These are phyloP conservation scores for Suillus sp. DNA, from an alignment of 768 basidiomycete species.

Conservation along the genomic window DNA sequence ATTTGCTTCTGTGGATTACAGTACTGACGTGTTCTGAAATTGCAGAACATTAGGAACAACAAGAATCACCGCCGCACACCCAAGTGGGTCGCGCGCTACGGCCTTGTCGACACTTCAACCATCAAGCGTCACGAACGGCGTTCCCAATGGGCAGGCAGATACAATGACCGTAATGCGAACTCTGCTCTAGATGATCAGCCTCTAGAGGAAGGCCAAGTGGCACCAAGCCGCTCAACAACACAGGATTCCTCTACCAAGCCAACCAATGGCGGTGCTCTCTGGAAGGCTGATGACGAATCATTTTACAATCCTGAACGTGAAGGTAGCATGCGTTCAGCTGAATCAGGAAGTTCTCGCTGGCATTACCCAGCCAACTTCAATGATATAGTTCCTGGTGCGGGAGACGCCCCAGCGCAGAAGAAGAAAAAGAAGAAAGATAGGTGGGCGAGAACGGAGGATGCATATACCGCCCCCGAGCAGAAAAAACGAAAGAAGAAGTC, in stretches of 20 bases:
- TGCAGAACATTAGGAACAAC: conserved; percentile 92
- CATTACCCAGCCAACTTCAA: conserved; percentile 86
- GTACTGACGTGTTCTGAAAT: conserved; percentile 11
- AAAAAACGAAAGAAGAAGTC: conserved; percentile 71
- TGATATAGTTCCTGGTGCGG: conserved; percentile 48
- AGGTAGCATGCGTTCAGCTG: conserved; percentile 40
- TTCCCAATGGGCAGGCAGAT: conserved; percentile 86
- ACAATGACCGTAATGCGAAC: conserved; percentile 75
- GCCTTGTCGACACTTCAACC: conserved; percentile 80
- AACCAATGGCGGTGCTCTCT: conserved; percentile 54
- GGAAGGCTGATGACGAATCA: conserved; percentile 75
- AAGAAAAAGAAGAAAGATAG: conserved; percentile 85
- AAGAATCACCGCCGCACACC: conserved; percentile 91
- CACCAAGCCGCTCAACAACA: conserved; percentile 18
- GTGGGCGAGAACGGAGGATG: conserved; percentile 87
- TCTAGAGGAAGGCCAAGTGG: conserved; percentile 78
- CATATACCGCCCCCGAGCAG: conserved; percentile 53
- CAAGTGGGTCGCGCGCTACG: conserved; percentile 91
- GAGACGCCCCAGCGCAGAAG: conserved; percentile 48
- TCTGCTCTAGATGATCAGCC: conserved; percentile 72
- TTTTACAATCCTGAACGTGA: conserved; percentile 56
- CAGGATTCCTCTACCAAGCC: conserved; percentile 14
- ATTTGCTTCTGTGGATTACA: conserved; percentile 4
- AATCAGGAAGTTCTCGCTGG: conserved; percentile 62
- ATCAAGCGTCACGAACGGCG: conserved; percentile 77